Conservation (phyloP, 2,329 filamentous ascomycete genomes). For the Scolecobasidium constrictum region DNA sequence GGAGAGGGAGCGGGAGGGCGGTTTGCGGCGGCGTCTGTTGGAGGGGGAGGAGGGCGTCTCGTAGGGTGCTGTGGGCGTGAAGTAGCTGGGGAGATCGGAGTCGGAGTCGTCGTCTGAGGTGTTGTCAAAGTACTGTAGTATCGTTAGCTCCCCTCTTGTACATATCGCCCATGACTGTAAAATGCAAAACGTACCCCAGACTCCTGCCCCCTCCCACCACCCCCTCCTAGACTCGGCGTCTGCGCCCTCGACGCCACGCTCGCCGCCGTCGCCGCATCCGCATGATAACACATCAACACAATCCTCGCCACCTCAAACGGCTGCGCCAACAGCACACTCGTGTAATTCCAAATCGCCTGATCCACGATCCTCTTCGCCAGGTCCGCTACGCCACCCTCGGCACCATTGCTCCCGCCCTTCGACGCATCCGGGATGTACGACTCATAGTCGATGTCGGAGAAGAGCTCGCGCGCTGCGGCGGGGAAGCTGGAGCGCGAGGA, state of each 20-base stretch:
- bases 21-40: constrained; percentile 35
- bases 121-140: constrained; percentile 1
- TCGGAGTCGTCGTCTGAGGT: constrained; percentile 45
- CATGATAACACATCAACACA: constrained; percentile 65
- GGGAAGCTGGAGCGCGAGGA: constrained; percentile 18
- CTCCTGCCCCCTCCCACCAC: constrained; percentile 9
- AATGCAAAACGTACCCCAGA: neutral
- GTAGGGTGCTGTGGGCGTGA: constrained; percentile 56
- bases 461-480: constrained; percentile 66
- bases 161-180: neutral
- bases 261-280: constrained; percentile 18
- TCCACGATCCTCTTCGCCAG: constrained; percentile 70
- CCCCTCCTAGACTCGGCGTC: constrained; percentile 11
- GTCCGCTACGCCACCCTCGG: constrained; percentile 48
- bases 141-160: neutral
- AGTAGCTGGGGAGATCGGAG: constrained; percentile 63
- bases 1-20: constrained; percentile 29
- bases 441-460: constrained; percentile 85
- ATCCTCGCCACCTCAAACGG: constrained; percentile 97
- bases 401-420: constrained; percentile 35
- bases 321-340: constrained; percentile 77
- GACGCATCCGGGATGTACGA: constrained; percentile 71
- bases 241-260: constrained; percentile 13
- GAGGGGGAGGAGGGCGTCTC: constrained; percentile 29
- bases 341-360: constrained; percentile 85